These are phyloP conservation scores for Ustilago sp. DNA, from an alignment of 1,284 basidiomycete species.

Conservation along the genomic window DNA sequence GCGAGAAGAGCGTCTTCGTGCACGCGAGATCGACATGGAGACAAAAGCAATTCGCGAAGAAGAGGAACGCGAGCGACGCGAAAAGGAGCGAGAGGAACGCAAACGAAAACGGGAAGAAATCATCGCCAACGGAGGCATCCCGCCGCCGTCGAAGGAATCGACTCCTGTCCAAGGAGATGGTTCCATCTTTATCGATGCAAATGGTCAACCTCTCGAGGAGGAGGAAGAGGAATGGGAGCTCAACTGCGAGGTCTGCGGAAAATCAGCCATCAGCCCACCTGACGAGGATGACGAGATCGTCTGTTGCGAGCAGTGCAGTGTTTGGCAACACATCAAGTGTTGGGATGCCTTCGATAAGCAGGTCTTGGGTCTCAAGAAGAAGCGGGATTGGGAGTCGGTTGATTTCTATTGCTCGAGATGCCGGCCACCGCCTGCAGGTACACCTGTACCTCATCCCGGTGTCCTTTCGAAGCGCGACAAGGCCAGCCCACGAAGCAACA, in stretches of 20 bases:
- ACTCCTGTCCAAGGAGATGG: conserved; percentile 28
- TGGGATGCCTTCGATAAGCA: conserved; percentile 65
- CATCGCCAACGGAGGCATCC: conserved; percentile 71
- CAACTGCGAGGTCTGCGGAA: conserved; percentile 83
- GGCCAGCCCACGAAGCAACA: conserved; percentile 34
- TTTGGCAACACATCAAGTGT: conserved; percentile 74
- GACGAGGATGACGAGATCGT: conserved; percentile 81
- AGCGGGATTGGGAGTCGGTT: conserved; percentile 55
- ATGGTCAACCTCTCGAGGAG: conserved; percentile 19
- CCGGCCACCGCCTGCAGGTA: conserved; percentile 39
- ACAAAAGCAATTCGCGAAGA: conserved; percentile 58
- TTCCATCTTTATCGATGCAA: neutral
- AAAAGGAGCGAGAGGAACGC: conserved; percentile 71
- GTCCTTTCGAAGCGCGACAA: conserved; percentile 28
- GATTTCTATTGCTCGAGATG: conserved; percentile 63
- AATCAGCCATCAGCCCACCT: conserved; percentile 75
- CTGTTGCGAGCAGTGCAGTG: conserved; percentile 80
- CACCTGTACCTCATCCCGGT: conserved; percentile 36
- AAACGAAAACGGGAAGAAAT: conserved; percentile 75
- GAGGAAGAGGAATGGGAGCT: conserved; percentile 80
- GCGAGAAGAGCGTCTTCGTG: conserved; percentile 70
- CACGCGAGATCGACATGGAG: conserved; percentile 67
- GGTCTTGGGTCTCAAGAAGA: conserved; percentile 36
- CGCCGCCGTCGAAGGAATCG: conserved; percentile 42
- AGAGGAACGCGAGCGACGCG: conserved; percentile 54